Base-by-base conservation (phyloP, 176 grass and related monocot species). In the Carex kokanica region DNA sequence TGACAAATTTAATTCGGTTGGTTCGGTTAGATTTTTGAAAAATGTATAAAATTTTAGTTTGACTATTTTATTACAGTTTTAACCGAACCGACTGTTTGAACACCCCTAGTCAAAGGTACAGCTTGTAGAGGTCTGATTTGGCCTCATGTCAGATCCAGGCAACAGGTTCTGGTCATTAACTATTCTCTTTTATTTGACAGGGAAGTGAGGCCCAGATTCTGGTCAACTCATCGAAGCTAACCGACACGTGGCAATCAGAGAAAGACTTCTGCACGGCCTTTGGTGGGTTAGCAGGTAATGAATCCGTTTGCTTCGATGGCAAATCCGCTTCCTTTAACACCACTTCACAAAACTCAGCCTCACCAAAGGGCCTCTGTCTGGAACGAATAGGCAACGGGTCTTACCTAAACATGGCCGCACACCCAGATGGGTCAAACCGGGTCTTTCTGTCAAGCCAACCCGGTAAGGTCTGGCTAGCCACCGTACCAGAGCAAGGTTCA, bases 371-470 rank as follows among this genome's bases (percentile, higher is more conserved):
- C 21, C 47, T 98, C 17, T 98, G 95, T 64, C 74, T 94, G n/a
- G 95, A 98, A 88, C 89, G 87, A 84, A 91, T 94, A 7, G 88
- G 84, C 18, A 98, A 98, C 3, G 92, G 95, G 54, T 93, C 95
- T 3, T 94, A 93, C 60, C 87, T 98, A 53, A 94, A 94, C 90
- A 91, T 94, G 90, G 89, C 64, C 54, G 65, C 90, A 8, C 90
- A 94, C 83, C 95, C 92, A 82, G 95, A 98, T 71, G 95, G 95
- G 54, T 98, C 95, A 43, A 92, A 94, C 85, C 90, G 95, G 54
- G 86, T 91, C 86, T 98, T 98, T 78, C 58, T 98, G 17, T 90
- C 95, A 24, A 94, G 47, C 78, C 95, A 98, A 85, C 78, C 87
- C 64, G 95, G 95, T 32, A 92, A 98, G 84, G 90, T 98, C 81